Conservation (phyloP, 2,329 filamentous ascomycete genomes). For the Colletotrichum chlorophyti region DNA sequence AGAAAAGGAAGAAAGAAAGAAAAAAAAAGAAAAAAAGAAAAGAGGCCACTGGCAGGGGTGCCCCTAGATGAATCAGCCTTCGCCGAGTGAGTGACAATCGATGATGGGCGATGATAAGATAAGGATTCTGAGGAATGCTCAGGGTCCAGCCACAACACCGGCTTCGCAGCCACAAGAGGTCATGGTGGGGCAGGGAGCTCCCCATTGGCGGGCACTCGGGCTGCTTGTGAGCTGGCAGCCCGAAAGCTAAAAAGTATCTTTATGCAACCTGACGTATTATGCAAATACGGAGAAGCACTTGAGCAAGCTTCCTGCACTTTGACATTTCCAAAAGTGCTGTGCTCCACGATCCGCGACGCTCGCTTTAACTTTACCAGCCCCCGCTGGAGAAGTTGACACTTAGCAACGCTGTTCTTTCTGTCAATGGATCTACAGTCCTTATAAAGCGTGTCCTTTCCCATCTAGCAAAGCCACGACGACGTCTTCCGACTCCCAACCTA, state of each 20-base stretch:
- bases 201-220: conserved; percentile 13
- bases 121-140: too few species aligned
- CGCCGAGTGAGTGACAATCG: too few species aligned
- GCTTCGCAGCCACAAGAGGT: neutral
- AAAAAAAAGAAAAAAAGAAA: neutral
- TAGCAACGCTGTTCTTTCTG: too few species aligned
- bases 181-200: conserved; percentile 2
- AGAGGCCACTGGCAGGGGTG: neutral
- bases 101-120: too few species aligned
- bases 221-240: too few species aligned
- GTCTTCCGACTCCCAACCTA: too few species aligned
- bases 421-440: too few species aligned
- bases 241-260: too few species aligned
- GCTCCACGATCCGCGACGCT: conserved; percentile 27
- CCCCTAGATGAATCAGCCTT: too few species aligned
- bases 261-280: conserved; percentile 26
- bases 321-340: conserved; percentile 24
- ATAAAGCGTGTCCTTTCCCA: too few species aligned
- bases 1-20: neutral
- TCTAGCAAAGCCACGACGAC: too few species aligned
- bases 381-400: conserved; percentile 8
- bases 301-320: conserved; percentile 18
- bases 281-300: conserved; percentile 10
- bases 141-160: conserved; percentile 23
- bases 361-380: conserved; percentile 26